These are phyloP conservation scores for Amorphotheca resinae DNA, from an alignment of 495 filamentous ascomycete species.

Conservation along the genomic window DNA sequence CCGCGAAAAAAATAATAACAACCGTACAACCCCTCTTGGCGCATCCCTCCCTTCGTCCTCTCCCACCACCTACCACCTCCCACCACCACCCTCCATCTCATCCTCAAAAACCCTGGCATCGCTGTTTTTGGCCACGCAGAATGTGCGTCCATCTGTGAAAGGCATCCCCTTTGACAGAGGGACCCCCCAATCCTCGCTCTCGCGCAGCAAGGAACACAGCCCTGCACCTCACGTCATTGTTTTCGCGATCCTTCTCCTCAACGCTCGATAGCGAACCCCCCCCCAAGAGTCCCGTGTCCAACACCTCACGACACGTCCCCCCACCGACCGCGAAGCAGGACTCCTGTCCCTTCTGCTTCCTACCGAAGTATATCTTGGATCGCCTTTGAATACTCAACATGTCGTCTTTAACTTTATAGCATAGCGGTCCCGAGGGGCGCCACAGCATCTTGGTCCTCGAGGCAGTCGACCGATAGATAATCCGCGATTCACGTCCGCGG, in stretches of 20 bases:
- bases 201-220: slow-evolving; percentile 3
- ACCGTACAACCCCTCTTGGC: too few relatives aligned
- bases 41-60: not conserved
- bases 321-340: not conserved
- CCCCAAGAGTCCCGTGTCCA: too few relatives aligned
- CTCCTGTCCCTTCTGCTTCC: slow-evolving; percentile 14
- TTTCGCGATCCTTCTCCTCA: not conserved
- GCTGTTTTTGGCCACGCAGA: not conserved
- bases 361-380: slow-evolving; percentile 9
- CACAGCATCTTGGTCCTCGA: not conserved
- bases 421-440: slow-evolving; percentile 44
- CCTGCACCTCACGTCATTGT: slow-evolving; percentile 2
- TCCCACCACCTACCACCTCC: not conserved
- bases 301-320: not conserved
- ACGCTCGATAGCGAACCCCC: not conserved
- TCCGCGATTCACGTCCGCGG: slow-evolving; percentile 2
- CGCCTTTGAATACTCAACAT: slow-evolving; percentile 17
- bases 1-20: not conserved
- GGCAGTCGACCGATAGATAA: not conserved
- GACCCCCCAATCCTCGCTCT: not conserved
- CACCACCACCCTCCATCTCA: slow-evolving; percentile 1
- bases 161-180: not conserved
- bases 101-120: not conserved
- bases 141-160: not conserved
- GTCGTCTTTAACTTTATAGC: slow-evolving; percentile 38